Evolutionary conservation across 345 rosid species (phyloP), one percentile per base, ranked within the genome.

Genomic region (Ceriops decandra): DNA sequence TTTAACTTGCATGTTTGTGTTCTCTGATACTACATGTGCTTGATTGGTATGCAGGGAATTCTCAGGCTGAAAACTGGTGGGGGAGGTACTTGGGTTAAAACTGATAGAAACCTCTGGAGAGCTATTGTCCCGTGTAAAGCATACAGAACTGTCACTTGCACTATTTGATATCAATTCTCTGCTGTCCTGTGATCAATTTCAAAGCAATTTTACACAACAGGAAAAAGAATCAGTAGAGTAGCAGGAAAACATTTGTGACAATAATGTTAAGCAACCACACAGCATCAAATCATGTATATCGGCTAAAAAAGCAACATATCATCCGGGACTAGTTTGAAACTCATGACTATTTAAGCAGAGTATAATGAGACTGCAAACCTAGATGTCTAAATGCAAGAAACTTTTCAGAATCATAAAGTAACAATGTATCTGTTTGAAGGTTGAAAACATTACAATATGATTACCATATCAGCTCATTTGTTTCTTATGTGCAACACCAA

Each of bases 21-120:
- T 84, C 62, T 86, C 91, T 75, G 82, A 88, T 77, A 88, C 86
- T 87, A 82, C 96, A 95, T 95, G 95, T 88, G 92, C 86, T 67
- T 81, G 82, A 74, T 88, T 95, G 83, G 86, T 82, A 73, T 82
- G 74, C 61, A 79, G 75, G 72, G 90, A 81, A 75, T 79, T 85
- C 80, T 85, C 95, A 64, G 85, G 73, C 72, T 78, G 75, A 65
- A 75, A 80, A 72, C 84, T 79, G 69, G 72, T 87, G 2, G 95
- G 85, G 72, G 87, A 91, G 72, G 76, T 60, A 76, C 62, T 79
- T 60, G 85, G 77, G 72, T 69, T 76, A 36, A 80, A 79, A 80
- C 76, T 79, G 60, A 83, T 76, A 71, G 90, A 85, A 77, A 71
- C 76, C 52, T 91, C 97, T 2, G 87, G 85, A 63, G 86, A 80